A percentile compares a stretch with the other conserved stretches of the same genome.
Evolutionary conservation across 23 red algal species (phyloP).

Genomic region (Chondrus crispus): DNA sequence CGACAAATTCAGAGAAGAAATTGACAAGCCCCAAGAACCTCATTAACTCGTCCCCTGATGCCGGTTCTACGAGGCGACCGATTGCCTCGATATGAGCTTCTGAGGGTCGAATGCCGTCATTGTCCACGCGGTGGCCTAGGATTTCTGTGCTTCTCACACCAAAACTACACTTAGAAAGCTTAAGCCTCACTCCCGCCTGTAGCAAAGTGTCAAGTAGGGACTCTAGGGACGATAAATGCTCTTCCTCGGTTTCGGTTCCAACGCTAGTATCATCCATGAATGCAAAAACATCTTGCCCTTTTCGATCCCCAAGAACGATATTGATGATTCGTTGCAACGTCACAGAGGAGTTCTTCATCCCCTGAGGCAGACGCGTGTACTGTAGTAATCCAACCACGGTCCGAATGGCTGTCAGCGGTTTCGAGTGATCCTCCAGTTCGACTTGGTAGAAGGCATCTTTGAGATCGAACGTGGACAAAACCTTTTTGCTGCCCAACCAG

Average conservation of each 20-base stretch:
- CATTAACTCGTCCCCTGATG: background rate
- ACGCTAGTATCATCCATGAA: too few relatives aligned
- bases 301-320: too few relatives aligned
- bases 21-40: constrained; percentile 1
- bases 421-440: background rate
- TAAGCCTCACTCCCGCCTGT: too few relatives aligned
- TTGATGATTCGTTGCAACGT: constrained; percentile 41
- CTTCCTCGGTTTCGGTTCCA: too few relatives aligned
- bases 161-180: too few relatives aligned
- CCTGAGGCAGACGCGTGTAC: constrained; percentile 1
- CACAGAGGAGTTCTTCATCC: background rate
- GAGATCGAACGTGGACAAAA: constrained; percentile 20
- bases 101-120: too few relatives aligned
- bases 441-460: constrained; percentile 36
- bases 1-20: constrained; percentile 13
- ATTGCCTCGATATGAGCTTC: background rate
- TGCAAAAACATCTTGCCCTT: too few relatives aligned
- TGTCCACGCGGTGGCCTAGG: too few relatives aligned
- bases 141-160: too few relatives aligned
- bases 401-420: constrained; percentile 23
- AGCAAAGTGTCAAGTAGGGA: too few relatives aligned
- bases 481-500: background rate
- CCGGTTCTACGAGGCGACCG: background rate
- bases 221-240: too few relatives aligned
- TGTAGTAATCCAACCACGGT: constrained; percentile 29